Percentiles rank a stretch among this genome's conserved stretches.
Conservation (phyloP, 768 basidiomycete genomes). For the Mycena epipterygia region DNA sequence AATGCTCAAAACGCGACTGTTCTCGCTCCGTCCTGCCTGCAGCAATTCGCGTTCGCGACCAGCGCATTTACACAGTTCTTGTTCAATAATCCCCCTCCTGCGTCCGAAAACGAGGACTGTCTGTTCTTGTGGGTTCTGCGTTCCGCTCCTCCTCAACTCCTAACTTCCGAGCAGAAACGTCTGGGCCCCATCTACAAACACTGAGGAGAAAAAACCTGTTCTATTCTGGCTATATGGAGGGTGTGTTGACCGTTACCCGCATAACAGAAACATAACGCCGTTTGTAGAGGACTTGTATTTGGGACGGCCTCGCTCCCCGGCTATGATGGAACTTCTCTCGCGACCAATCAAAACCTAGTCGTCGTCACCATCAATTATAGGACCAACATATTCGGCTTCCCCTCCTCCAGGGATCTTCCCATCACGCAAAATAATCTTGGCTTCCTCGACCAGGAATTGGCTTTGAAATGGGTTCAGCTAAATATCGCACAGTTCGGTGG, state of each 20-base stretch:
- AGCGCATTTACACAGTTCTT: not conserved
- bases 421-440: slow-evolving; percentile 25
- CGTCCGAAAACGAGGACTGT: slow-evolving; percentile 27
- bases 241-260: not conserved
- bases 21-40: slow-evolving; percentile 8
- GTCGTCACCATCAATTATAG: slow-evolving; percentile 28
- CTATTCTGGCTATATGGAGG: slow-evolving; percentile 22
- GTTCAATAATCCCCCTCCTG: slow-evolving; percentile 18
- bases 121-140: slow-evolving; percentile 18
- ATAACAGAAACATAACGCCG: not conserved
- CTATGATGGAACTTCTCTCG: slow-evolving; percentile 22
- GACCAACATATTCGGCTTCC: slow-evolving; percentile 28
- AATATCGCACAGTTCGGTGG: slow-evolving; percentile 13
- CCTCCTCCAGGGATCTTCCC: slow-evolving; percentile 1
- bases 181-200: slow-evolving; percentile 13
- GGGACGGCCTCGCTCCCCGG: slow-evolving; percentile 8
- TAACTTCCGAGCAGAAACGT: slow-evolving; percentile 1
- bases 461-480: slow-evolving; percentile 2
- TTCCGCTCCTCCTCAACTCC: not conserved
- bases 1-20: not conserved
- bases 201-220: slow-evolving; percentile 1
- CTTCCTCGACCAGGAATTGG: slow-evolving; percentile 24
- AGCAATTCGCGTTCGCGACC: slow-evolving; percentile 13
- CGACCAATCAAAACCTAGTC: slow-evolving; percentile 15
- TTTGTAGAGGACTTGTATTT: not conserved